phyloP scores from a whole-genome alignment of 306 rosid species.

The Erythrophleum fordii region DNA sequence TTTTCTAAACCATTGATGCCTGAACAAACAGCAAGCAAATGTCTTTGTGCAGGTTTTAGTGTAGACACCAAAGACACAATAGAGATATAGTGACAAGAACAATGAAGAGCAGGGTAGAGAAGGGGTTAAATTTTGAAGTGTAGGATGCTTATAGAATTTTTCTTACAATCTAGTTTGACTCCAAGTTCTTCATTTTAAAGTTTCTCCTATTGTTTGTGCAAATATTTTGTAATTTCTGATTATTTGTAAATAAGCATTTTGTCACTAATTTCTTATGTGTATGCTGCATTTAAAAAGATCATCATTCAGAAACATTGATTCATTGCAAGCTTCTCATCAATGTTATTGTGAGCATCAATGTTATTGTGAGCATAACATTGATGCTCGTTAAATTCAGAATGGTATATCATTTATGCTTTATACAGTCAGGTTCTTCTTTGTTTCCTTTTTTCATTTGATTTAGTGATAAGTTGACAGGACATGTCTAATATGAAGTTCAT shows the following conservation, averaged over 20 bases:
- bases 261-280: background rate
- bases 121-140: background rate
- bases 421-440: background rate
- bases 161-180: background rate
- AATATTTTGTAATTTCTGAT: background rate
- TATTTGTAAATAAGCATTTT: too few relatives aligned
- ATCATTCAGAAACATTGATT: background rate
- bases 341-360: too few relatives aligned
- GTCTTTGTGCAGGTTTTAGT: background rate
- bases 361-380: background rate
- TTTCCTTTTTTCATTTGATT: background rate
- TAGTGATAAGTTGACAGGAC: background rate
- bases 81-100: background rate
- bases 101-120: background rate
- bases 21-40: background rate
- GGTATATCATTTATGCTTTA: background rate
- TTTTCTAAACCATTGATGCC: background rate
- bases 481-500: background rate
- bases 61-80: background rate
- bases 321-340: background rate
- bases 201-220: background rate
- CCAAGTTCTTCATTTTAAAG: background rate
- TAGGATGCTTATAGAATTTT: background rate
- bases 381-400: background rate
- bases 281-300: background rate